Percentiles rank a stretch among this genome's conserved stretches.
These are phyloP conservation scores for Colletotrichum salicis DNA, from an alignment of 2,329 filamentous ascomycete species.

Conservation along the genomic window DNA sequence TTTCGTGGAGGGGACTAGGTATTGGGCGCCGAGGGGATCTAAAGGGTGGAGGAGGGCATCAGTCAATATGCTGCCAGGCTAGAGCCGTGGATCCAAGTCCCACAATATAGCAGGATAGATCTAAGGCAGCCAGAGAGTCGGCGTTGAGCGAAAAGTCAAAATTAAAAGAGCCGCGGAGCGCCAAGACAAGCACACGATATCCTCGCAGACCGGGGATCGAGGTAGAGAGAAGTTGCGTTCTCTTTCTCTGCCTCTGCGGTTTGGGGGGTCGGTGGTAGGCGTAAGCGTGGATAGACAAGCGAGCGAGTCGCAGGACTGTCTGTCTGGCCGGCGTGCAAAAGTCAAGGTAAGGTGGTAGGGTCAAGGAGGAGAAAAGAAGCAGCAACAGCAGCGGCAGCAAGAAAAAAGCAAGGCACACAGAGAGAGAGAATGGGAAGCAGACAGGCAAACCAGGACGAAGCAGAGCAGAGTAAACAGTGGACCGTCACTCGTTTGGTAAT, in stretches of 20 bases:
- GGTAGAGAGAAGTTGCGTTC: conserved; percentile 1
- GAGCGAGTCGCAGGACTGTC: conserved; percentile 17
- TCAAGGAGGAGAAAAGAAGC: conserved; percentile 20
- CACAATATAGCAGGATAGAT: conserved; percentile 36
- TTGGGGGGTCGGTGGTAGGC: not conserved
- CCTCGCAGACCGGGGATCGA: conserved; percentile 16
- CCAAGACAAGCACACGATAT: conserved; percentile 26
- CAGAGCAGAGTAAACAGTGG: conserved; percentile 32
- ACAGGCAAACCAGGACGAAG: conserved; percentile 23
- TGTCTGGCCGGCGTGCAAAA: conserved; percentile 17
- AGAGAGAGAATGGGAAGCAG: conserved; percentile 2
- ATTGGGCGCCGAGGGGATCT: conserved; percentile 61
- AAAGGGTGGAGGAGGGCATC: conserved; percentile 39
- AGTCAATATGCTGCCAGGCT: conserved; percentile 34
- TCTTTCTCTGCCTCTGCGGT: not conserved
- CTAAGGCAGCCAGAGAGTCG: conserved; percentile 15
- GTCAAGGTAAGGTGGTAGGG: conserved; percentile 28
- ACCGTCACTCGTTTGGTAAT: conserved; percentile 34
- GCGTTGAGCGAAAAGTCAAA: conserved; percentile 37
- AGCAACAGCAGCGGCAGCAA: not conserved
- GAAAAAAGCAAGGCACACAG: conserved; percentile 1
- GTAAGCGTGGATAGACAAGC: not conserved
- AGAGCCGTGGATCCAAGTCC: conserved; percentile 39
- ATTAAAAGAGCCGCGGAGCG: conserved; percentile 25
- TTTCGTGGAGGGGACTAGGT: conserved; percentile 60